Conservation (phyloP, 208 protist species). For the Naegleria gruberi region DNA sequence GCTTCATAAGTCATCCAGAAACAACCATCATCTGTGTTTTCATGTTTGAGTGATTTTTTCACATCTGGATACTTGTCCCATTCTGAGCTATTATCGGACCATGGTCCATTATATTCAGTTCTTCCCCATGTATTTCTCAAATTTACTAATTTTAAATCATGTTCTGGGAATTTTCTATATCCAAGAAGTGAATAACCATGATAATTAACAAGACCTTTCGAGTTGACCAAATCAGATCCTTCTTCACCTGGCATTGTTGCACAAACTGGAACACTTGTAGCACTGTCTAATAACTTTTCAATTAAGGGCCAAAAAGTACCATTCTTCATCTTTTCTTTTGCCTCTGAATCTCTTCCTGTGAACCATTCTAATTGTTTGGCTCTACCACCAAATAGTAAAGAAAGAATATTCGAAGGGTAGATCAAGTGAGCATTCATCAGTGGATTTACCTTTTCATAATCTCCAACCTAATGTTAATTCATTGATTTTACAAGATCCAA, state of each 20-base stretch:
- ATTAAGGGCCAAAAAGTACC: not conserved
- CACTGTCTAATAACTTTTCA: not conserved
- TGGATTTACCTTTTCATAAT: too few species aligned
- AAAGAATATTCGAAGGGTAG: not conserved
- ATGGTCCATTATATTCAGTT: not conserved
- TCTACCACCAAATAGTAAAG: not conserved
- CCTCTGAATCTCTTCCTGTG: not conserved
- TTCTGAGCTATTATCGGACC: not conserved
- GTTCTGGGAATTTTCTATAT: not conserved
- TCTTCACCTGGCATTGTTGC: not conserved
- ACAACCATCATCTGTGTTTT: not conserved
- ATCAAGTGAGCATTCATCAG: too few species aligned
- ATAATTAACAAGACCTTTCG: not conserved
- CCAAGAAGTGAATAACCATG: not conserved
- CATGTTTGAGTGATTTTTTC: not conserved
- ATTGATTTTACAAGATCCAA: not conserved
- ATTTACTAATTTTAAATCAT: not conserved
- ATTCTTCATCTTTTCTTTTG: not conserved
- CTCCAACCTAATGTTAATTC: too few species aligned
- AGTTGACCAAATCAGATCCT: not conserved
- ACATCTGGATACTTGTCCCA: not conserved
- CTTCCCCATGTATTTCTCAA: not conserved
- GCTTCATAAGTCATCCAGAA: not conserved
- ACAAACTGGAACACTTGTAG: not conserved
- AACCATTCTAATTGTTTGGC: not conserved